phyloP scores from a whole-genome alignment of 176 grass and related monocot species.

The Musa acuminata region DNA sequence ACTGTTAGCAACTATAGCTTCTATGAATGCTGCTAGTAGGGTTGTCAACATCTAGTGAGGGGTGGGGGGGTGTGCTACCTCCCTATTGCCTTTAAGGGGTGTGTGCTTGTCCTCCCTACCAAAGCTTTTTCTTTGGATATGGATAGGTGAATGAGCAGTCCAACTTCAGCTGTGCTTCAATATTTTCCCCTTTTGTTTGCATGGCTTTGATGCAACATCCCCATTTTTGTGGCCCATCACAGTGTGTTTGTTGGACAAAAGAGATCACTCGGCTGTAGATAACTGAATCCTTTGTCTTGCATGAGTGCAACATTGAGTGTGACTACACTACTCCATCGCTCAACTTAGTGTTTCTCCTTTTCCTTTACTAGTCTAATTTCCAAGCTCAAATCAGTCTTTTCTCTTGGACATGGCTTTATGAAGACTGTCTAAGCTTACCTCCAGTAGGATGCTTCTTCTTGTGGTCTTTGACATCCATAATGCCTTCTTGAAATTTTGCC shows the following conservation, averaged over 20 bases:
- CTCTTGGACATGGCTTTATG: too few species aligned
- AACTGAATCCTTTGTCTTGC: slow-evolving; percentile 83
- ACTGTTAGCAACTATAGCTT: too few species aligned
- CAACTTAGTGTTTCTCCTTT: not conserved
- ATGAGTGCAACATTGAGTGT: slow-evolving; percentile 61
- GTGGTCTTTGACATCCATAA: too few species aligned
- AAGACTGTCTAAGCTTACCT: too few species aligned
- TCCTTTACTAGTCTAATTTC: too few species aligned
- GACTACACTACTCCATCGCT: slow-evolving; percentile 20
- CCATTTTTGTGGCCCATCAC: slow-evolving; percentile 62
- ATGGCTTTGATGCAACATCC: slow-evolving; percentile 41
- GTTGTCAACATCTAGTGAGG: slow-evolving; percentile 3
- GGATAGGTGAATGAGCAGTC: too few species aligned
- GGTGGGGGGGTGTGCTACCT: slow-evolving; percentile 3
- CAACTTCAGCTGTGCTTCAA: slow-evolving; percentile 27
- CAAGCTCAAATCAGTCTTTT: too few species aligned
- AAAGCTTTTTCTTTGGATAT: too few species aligned
- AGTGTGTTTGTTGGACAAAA: slow-evolving; percentile 25
- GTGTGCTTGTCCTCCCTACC: too few species aligned
- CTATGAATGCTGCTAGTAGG: not conserved
- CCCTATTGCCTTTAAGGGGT: slow-evolving; percentile 5
- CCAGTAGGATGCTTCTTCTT: too few species aligned
- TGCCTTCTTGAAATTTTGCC: too few species aligned
- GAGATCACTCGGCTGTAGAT: slow-evolving; percentile 46
- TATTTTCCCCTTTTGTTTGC: slow-evolving; percentile 29